A percentile compares a stretch with the other conserved stretches of the same genome.
Evolutionary conservation across 2,329 filamentous ascomycete genomes (phyloP).

Genomic region (Exophiala sideris): DNA sequence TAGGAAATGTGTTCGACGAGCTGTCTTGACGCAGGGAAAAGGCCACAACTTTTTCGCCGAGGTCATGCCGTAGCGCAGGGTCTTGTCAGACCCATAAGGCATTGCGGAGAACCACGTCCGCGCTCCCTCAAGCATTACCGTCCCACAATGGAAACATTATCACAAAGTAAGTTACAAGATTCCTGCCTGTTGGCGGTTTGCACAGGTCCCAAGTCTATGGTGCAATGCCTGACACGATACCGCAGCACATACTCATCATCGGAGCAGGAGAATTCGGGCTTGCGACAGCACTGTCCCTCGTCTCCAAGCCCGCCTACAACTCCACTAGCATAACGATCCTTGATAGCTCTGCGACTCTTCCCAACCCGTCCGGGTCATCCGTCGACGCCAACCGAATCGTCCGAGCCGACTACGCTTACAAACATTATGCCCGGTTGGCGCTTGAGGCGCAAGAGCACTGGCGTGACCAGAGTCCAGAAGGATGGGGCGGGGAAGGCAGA

Average conservation of each 20-base stretch:
- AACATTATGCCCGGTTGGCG: constrained; percentile 71
- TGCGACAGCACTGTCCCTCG: constrained; percentile 67
- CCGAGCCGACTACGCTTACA: constrained; percentile 75
- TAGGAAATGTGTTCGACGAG: too few relatives aligned
- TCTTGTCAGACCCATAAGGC: neutral
- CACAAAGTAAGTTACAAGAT: too few relatives aligned
- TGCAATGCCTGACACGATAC: neutral
- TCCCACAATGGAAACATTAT: too few relatives aligned
- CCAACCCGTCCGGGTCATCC: constrained; percentile 57
- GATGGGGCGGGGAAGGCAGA: constrained; percentile 42
- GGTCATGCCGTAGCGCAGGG: too few relatives aligned
- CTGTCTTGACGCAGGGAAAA: too few relatives aligned
- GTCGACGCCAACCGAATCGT: constrained; percentile 62
- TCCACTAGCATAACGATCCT: constrained; percentile 52
- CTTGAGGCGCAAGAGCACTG: constrained; percentile 57
- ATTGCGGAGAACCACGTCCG: constrained; percentile 9
- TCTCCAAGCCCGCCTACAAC: constrained; percentile 46
- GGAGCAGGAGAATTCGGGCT: constrained; percentile 67
- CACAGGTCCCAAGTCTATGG: too few relatives aligned
- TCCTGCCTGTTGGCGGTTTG: too few relatives aligned
- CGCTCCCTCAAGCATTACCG: too few relatives aligned
- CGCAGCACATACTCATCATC: constrained; percentile 53
- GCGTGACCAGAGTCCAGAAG: constrained; percentile 21
- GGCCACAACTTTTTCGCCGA: too few relatives aligned
- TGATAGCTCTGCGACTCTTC: constrained; percentile 54